Evolutionary conservation across 768 basidiomycete species (phyloP).

Genomic region (Suillus subalutaceus): DNA sequence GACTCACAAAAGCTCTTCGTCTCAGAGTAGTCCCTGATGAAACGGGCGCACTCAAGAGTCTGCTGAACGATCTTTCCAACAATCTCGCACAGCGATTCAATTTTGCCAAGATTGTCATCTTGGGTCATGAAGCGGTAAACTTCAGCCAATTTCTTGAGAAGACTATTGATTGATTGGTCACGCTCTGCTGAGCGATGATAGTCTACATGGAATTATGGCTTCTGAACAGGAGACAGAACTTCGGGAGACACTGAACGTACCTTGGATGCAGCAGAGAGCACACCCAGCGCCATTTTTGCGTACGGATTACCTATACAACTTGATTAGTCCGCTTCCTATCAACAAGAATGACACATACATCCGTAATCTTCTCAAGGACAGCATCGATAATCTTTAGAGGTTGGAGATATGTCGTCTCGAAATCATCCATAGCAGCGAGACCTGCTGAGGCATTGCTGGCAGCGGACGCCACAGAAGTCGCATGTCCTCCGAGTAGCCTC

Average conservation of each 20-base stretch:
- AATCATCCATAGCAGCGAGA: background rate
- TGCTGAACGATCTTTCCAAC: constrained; percentile 18
- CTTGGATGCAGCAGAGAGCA: constrained; percentile 1
- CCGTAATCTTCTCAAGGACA: background rate
- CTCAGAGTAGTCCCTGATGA: constrained; percentile 29
- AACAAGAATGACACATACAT: background rate
- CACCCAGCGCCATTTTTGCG: constrained; percentile 9
- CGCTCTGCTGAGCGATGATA: constrained; percentile 10
- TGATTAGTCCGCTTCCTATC: background rate
- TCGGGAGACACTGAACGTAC: background rate
- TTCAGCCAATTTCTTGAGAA: constrained; percentile 1
- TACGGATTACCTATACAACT: constrained; percentile 8
- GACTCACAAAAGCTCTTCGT: constrained; percentile 23
- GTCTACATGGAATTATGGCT: background rate
- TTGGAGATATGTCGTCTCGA: constrained; percentile 7
- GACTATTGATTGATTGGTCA: background rate
- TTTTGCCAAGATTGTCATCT: background rate
- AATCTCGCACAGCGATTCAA: background rate
- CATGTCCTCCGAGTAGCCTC: background rate
- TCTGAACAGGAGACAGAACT: background rate
- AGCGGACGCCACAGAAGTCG: background rate
- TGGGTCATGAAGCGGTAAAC: constrained; percentile 5
- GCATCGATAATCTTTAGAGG: constrained; percentile 6
- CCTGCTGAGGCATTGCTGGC: background rate
- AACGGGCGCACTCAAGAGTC: constrained; percentile 30